Conservation (phyloP, 306 rosid species). For the Oxytropis ochrocephala region DNA sequence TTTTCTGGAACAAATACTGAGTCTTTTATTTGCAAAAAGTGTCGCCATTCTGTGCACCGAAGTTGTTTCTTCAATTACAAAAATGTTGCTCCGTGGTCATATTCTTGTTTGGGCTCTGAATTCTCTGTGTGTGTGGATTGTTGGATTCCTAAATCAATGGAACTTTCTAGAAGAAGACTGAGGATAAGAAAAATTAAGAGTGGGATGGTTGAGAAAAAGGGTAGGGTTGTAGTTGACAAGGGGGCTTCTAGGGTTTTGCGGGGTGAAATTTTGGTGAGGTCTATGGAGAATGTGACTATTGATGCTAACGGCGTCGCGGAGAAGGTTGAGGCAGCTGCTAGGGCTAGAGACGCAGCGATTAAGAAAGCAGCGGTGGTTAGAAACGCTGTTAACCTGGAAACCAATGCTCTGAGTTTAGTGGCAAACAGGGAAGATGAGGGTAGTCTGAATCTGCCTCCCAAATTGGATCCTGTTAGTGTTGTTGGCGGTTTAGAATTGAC, state of each 20-base stretch:
- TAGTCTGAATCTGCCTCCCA: constrained; percentile 6
- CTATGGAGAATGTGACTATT: constrained; percentile 33
- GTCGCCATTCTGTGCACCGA: constrained; percentile 49
- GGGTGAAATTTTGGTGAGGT: constrained; percentile 6
- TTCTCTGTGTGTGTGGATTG: constrained; percentile 61
- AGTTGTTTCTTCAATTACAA: constrained; percentile 36
- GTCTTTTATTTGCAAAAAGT: constrained; percentile 35
- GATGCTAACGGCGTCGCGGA: constrained; percentile 30
- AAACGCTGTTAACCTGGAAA: constrained; percentile 35
- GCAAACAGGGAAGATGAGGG: constrained; percentile 7
- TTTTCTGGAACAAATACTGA: constrained; percentile 30
- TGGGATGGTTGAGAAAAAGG: constrained; percentile 28
- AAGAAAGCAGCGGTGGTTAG: constrained; percentile 32
- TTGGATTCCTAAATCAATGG: constrained; percentile 60
- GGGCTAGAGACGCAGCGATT: constrained; percentile 30
- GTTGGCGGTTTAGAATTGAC: constrained; percentile 30
- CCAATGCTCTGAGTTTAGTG: constrained; percentile 31
- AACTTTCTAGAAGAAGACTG: constrained; percentile 36
- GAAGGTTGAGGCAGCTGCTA: constrained; percentile 38
- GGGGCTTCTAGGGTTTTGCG: constrained; percentile 36
- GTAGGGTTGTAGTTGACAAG: constrained; percentile 12
- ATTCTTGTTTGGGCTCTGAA: constrained; percentile 32
- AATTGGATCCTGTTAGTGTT: constrained; percentile 22
- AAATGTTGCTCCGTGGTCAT: constrained; percentile 42
- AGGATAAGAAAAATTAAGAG: background rate